Conservation (phyloP, 768 basidiomycete genomes). For the Auriscalpium vulgare region DNA sequence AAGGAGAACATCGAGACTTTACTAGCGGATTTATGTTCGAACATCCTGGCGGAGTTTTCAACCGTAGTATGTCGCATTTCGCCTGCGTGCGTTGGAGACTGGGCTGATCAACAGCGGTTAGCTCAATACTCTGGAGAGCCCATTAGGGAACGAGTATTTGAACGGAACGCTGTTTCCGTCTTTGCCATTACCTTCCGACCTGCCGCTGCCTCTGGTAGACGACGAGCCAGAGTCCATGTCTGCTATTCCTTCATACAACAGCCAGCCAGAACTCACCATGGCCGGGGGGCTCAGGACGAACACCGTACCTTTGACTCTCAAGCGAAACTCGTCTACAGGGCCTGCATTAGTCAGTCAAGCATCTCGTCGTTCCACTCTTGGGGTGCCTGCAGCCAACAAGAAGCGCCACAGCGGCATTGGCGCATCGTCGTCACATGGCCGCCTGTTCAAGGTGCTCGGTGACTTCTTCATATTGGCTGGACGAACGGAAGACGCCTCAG, state of each 20-base stretch:
- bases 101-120: conserved; percentile 20
- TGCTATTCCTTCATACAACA: conserved; percentile 41
- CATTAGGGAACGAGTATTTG: conserved; percentile 79
- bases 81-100: neutral
- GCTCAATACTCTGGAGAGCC: conserved; percentile 75
- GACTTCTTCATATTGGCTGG: conserved; percentile 87
- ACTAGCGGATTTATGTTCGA: conserved; percentile 82
- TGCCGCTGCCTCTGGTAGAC: conserved; percentile 49
- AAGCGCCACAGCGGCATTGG: conserved; percentile 60
- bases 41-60: conserved; percentile 80
- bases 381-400: conserved; percentile 31
- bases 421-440: conserved; percentile 70
- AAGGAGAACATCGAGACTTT: conserved; percentile 82
- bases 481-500: conserved; percentile 69
- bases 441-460: conserved; percentile 81
- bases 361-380: conserved; percentile 47
- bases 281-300: conserved; percentile 16
- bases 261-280: conserved; percentile 44
- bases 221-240: conserved; percentile 37
- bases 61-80: conserved; percentile 53
- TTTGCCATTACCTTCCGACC: conserved; percentile 51
- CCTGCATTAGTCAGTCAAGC: conserved; percentile 22
- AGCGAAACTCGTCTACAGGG: conserved; percentile 48
- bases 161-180: conserved; percentile 60
- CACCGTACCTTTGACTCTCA: conserved; percentile 29